These are phyloP conservation scores for Phanerochaete carnosa DNA, from an alignment of 768 basidiomycete species.

Conservation along the genomic window DNA sequence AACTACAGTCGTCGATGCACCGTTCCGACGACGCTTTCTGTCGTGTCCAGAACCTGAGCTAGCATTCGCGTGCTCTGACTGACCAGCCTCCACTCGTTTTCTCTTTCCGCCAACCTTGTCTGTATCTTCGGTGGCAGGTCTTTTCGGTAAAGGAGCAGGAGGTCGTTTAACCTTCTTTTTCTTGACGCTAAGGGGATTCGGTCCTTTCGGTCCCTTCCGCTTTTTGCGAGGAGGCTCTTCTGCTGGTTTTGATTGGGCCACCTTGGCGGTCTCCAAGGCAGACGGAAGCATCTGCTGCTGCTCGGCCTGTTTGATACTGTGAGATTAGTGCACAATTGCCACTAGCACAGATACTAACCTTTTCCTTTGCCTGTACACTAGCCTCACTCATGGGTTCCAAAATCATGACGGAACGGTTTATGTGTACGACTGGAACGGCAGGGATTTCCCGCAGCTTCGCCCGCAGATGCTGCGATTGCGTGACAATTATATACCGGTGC, in stretches of 20 bases:
- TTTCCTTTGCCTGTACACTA: constrained; percentile 67
- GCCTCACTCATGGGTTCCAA: constrained; percentile 85
- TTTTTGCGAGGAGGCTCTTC: constrained; percentile 49
- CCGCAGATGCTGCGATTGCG: constrained; percentile 76
- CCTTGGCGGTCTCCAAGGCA: constrained; percentile 42
- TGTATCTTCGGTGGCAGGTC: background rate
- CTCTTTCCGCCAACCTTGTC: constrained; percentile 24
- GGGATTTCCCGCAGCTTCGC: constrained; percentile 67
- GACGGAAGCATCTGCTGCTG: constrained; percentile 54
- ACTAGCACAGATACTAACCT: constrained; percentile 33
- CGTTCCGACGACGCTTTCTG: constrained; percentile 25
- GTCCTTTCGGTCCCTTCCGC: constrained; percentile 73
- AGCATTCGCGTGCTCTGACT: constrained; percentile 10
- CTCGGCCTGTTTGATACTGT: constrained; percentile 49
- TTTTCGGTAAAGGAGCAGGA: background rate
- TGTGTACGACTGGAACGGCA: constrained; percentile 85
- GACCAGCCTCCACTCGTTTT: constrained; percentile 22
- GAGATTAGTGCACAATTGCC: background rate
- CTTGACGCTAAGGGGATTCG: constrained; percentile 91
- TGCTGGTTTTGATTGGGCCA: constrained; percentile 29
- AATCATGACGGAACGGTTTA: constrained; percentile 90
- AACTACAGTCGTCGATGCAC: background rate
- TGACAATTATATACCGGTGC: constrained; percentile 88
- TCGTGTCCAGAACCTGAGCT: constrained; percentile 20
- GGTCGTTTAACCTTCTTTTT: constrained; percentile 57